Evolutionary conservation across 202 grass and related monocot genomes (phyloP), one percentile per base, ranked within the genome.

Genomic region (Dendrocalamus latiflorus): DNA sequence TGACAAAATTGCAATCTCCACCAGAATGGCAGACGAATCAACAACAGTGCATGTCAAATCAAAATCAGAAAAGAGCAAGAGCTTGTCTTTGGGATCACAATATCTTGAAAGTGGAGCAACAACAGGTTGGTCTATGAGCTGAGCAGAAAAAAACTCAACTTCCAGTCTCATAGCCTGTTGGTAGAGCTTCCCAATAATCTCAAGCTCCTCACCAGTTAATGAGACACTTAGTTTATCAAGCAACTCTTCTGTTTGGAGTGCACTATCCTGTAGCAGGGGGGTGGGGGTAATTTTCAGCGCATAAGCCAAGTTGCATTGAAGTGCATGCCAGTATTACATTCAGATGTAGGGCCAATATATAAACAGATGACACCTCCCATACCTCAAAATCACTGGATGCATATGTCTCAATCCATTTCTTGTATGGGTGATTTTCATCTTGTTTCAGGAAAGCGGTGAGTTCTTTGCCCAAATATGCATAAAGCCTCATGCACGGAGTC

Each of bases 1-100:
- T 68, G 85, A 91, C 77, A 91, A 91, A 62, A 98, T 93, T 75
- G 93, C 91, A 54, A 98, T 93, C 65, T 98, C 95, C 50, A 93
- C 93, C 77, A 98, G 81, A 89, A 94, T 89, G 50, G 93, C 95
- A 45, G 95, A 98, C 2, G 95, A 98, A 86, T 98, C 91, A 75
- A 93, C 83, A 77, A 91, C 82, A 77, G 89, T 98, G 77, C 95
- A 98, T 44, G 95, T 98, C 88, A 95, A 89, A 82, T 98, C 95
- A 93, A 98, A 98, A 88, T 98, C 95, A 65, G 91, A 98, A 68
- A 95, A 95, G 34, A 98, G 64, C 76, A 91, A 66, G 50, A 98
- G 83, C 51, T 90, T 90, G 67, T 86, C 78, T 83, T 88, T 91
- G 22, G 83, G 83, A 77, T 83, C 85, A 83, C 86, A 88, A 47